These are phyloP conservation scores for Vitis hybrid DNA, from an alignment of 177 flowering plant species.

Conservation along the genomic window DNA sequence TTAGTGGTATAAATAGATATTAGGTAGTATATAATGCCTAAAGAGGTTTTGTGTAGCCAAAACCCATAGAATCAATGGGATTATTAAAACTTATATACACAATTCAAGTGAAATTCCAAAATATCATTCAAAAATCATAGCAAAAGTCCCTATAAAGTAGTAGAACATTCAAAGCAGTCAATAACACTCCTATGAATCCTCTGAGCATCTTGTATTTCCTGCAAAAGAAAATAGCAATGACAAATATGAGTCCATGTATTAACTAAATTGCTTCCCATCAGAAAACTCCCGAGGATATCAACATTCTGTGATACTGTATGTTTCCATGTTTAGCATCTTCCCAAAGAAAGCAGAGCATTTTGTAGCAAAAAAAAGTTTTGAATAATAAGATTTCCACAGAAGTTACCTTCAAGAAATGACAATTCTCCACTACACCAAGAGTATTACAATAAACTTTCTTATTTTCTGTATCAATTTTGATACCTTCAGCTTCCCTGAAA, in stretches of 20 bases:
- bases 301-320: too few species aligned
- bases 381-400: not conserved
- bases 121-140: too few species aligned
- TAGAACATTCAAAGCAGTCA: conserved; percentile 58
- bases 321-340: too few species aligned
- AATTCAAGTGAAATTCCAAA: too few species aligned
- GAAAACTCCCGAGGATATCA: not conserved
- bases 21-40: too few species aligned
- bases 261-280: not conserved
- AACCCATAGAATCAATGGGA: too few species aligned
- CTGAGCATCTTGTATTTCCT: conserved; percentile 91
- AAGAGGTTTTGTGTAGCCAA: too few species aligned
- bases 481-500: conserved; percentile 84
- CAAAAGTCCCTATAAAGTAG: too few species aligned
- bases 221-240: conserved; percentile 7
- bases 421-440: conserved; percentile 90
- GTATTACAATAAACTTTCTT: conserved; percentile 83
- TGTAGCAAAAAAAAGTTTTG: not conserved
- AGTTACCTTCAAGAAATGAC: conserved; percentile 89
- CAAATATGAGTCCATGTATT: not conserved
- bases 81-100: too few species aligned
- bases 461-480: conserved; percentile 72
- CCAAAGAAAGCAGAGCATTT: not conserved
- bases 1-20: too few species aligned
- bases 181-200: conserved; percentile 62